A percentile compares a stretch with the other conserved stretches of the same genome.
These are phyloP conservation scores for Solanum bulbocastanum DNA, from an alignment of 257 asterid species.

Conservation along the genomic window DNA sequence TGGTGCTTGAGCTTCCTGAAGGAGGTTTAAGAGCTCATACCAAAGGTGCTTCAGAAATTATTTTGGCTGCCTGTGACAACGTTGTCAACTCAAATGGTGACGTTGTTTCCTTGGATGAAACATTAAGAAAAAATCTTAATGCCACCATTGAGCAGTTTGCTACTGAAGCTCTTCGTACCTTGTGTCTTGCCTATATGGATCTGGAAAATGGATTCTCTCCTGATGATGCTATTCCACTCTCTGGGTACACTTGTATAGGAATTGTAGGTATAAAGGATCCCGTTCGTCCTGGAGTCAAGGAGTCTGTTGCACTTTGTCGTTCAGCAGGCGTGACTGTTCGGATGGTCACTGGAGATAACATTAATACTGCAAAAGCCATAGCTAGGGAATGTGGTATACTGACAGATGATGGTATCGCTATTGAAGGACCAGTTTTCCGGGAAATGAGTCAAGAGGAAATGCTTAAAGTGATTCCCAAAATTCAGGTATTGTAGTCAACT, in stretches of 20 bases:
- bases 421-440: constrained; percentile 12
- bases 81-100: constrained; percentile 3
- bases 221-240: constrained; percentile 2
- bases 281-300: constrained; percentile 14
- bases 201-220: constrained; percentile 7
- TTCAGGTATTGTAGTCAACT: not conserved
- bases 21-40: constrained; percentile 10
- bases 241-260: constrained; percentile 2
- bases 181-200: constrained; percentile 11
- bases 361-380: constrained; percentile 13
- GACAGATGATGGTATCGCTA: constrained; percentile 7
- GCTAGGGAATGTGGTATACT: constrained; percentile 16
- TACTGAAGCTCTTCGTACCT: constrained; percentile 10
- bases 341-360: constrained; percentile 15
- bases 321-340: constrained; percentile 10
- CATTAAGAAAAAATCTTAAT: not conserved
- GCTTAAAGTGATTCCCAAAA: constrained; percentile 3
- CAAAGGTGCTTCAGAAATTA: constrained; percentile 8
- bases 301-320: constrained; percentile 9
- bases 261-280: constrained; percentile 14
- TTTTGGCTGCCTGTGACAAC: constrained; percentile 12
- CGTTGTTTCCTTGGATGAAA: not conserved
- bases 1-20: not conserved
- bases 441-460: constrained; percentile 8
- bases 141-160: constrained; percentile 9